These are phyloP conservation scores for Hylodesmum podocarpum DNA, from an alignment of 306 rosid genomes.

Conservation along the genomic window DNA sequence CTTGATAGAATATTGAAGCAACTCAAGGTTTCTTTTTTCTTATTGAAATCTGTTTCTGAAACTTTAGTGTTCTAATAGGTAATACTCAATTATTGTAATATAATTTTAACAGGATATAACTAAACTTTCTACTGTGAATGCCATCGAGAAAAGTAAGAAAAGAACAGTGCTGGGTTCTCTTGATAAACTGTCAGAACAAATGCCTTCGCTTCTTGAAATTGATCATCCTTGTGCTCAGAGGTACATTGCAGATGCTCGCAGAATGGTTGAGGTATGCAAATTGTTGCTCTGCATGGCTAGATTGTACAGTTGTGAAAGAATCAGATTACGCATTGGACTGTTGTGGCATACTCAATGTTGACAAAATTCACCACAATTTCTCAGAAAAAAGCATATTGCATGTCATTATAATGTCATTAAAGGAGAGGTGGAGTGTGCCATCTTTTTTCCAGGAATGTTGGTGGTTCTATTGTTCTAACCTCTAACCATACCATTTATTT, in stretches of 20 bases:
- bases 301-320: neutral
- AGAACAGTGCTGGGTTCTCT: conserved; percentile 63
- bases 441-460: too few species aligned
- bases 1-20: conserved; percentile 80
- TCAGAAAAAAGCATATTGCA: neutral
- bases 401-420: neutral
- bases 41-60: neutral
- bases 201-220: conserved; percentile 84
- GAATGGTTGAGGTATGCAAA: conserved; percentile 54
- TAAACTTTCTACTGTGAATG: conserved; percentile 53
- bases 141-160: conserved; percentile 63
- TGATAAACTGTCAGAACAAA: conserved; percentile 62
- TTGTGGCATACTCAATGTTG: neutral
- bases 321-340: neutral
- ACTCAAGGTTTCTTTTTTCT: conserved; percentile 55
- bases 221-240: conserved; percentile 80
- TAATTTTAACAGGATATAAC: conserved; percentile 54
- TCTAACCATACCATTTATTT: neutral
- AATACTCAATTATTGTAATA: neutral
- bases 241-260: conserved; percentile 65
- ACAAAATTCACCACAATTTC: neutral
- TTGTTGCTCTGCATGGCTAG: neutral
- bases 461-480: too few species aligned
- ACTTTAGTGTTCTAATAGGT: neutral
- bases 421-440: too few species aligned